phyloP scores from a whole-genome alignment of 768 basidiomycete species.

The Mrakia gelida region DNA sequence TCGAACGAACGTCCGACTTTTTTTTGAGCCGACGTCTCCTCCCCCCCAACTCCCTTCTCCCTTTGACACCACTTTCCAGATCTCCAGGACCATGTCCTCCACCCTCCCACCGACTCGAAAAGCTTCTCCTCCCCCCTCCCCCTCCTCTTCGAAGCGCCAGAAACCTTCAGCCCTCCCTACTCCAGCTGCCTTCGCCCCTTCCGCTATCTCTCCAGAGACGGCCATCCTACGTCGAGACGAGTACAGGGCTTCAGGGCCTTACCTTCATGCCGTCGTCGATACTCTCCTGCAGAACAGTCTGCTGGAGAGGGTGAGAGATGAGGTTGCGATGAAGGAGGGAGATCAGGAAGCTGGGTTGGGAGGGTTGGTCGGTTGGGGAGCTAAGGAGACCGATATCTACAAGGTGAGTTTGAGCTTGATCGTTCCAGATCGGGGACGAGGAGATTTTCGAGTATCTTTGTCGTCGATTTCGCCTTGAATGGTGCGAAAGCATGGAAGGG shows the following conservation, averaged over 20 bases:
- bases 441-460: too few relatives aligned
- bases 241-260: slow-evolving; percentile 64
- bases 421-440: background rate
- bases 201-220: background rate
- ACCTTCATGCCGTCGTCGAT: slow-evolving; percentile 74
- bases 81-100: too few relatives aligned
- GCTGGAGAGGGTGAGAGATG: slow-evolving; percentile 73
- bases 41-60: background rate
- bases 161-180: background rate
- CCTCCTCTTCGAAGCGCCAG: background rate
- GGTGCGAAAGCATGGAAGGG: too few relatives aligned
- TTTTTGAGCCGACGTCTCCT: background rate
- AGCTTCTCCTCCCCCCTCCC: too few relatives aligned
- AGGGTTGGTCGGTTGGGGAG: slow-evolving; percentile 42
- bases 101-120: too few relatives aligned
- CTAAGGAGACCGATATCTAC: slow-evolving; percentile 99
- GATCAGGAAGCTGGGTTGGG: slow-evolving; percentile 24
- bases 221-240: slow-evolving; percentile 31
- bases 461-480: too few relatives aligned
- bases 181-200: background rate
- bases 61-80: too few relatives aligned
- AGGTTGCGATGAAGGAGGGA: slow-evolving; percentile 55
- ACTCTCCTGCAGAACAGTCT: slow-evolving; percentile 80
- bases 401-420: slow-evolving; percentile 53
- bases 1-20: too few relatives aligned